These are phyloP conservation scores for Tricholomella constricta DNA, from an alignment of 768 basidiomycete genomes.

Conservation along the genomic window DNA sequence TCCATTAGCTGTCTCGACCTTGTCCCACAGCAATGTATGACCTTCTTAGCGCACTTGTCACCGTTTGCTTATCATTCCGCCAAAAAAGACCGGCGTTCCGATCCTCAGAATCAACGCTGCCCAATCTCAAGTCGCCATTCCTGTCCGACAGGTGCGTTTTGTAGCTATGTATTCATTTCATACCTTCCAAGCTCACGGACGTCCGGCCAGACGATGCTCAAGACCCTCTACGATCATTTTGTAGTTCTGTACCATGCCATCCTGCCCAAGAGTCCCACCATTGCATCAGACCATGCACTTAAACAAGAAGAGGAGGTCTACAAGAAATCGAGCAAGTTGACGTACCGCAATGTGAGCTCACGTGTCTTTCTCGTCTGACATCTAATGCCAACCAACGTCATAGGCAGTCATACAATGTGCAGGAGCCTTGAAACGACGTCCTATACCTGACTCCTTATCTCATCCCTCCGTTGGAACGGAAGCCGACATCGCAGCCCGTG, in stretches of 20 bases:
- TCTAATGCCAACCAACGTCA: conserved; percentile 12
- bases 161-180: not conserved
- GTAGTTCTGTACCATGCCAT: conserved; percentile 63
- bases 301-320: conserved; percentile 83
- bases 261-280: conserved; percentile 50
- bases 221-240: conserved; percentile 74
- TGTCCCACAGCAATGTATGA: conserved; percentile 37
- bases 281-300: conserved; percentile 80
- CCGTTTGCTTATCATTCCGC: conserved; percentile 5
- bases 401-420: conserved; percentile 56
- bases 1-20: conserved; percentile 44
- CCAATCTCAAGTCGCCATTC: conserved; percentile 69
- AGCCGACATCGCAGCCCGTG: conserved; percentile 56
- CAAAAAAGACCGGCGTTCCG: conserved; percentile 57
- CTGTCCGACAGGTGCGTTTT: conserved; percentile 64
- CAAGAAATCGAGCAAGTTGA: conserved; percentile 68
- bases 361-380: not conserved
- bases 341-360: conserved; percentile 76
- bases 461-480: conserved; percentile 84
- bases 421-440: conserved; percentile 50
- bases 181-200: conserved; percentile 12
- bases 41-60: not conserved
- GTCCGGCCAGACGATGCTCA: conserved; percentile 63
- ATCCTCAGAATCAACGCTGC: conserved; percentile 66
- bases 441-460: conserved; percentile 53